phyloP scores from a whole-genome alignment of 495 filamentous ascomycete genomes.

The Neurospora sp. region DNA sequence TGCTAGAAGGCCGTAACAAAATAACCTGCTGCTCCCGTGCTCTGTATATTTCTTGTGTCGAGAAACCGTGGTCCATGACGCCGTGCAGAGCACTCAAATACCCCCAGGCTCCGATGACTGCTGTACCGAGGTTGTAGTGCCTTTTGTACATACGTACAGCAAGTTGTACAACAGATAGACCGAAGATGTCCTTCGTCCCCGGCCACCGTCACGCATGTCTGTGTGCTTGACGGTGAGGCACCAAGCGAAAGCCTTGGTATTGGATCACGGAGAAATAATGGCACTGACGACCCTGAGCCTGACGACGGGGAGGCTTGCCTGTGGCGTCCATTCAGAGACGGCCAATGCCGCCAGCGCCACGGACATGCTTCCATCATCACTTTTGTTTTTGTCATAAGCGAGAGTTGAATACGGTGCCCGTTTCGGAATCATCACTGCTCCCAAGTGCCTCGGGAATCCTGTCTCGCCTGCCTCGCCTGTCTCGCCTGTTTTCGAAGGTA shows the following conservation, averaged over 20 bases:
- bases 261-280: not conserved
- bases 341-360: not conserved
- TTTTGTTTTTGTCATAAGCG: not conserved
- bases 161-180: not conserved
- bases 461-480: not conserved
- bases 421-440: not conserved
- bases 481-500: not conserved
- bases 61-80: not conserved
- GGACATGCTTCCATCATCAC: not conserved
- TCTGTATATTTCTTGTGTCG: not conserved
- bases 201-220: not conserved
- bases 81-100: not conserved
- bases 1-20: not conserved
- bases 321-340: not conserved
- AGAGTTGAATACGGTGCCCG: not conserved
- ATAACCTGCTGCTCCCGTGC: not conserved
- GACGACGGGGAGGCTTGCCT: not conserved
- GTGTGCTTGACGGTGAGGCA: not conserved
- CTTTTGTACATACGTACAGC: not conserved
- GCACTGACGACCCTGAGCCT: not conserved
- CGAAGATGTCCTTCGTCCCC: not conserved
- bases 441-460: not conserved
- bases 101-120: not conserved
- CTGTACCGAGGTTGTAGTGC: not conserved
- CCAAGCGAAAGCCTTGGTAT: not conserved